Evolutionary conservation across 1,284 basidiomycete genomes (phyloP).

Genomic region (Peniophora sp.): DNA sequence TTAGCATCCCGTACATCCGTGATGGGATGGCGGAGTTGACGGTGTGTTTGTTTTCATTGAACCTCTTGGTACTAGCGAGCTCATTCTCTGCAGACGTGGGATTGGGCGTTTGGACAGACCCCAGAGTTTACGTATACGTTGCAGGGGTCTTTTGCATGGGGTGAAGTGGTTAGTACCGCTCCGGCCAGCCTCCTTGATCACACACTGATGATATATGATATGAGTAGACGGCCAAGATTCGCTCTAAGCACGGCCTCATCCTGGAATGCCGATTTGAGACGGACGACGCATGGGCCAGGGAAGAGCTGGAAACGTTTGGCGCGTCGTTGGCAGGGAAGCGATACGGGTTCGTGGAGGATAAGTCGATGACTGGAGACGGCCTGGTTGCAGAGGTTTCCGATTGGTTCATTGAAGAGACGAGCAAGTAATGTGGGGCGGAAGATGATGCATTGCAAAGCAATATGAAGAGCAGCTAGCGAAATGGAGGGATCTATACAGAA

Average conservation of each 20-base stretch:
- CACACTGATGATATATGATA: background rate
- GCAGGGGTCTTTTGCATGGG: constrained; percentile 46
- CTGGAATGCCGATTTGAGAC: constrained; percentile 36
- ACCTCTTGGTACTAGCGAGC: no score
- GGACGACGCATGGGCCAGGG: constrained; percentile 7
- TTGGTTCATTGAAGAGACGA: constrained; percentile 33
- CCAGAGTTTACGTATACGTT: constrained; percentile 80
- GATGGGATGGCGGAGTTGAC: constrained; percentile 66
- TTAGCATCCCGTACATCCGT: constrained; percentile 48
- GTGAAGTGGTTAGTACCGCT: constrained; percentile 43
- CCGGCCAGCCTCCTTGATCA: background rate
- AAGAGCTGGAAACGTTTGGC: constrained; percentile 18
- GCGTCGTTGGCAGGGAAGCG: constrained; percentile 29
- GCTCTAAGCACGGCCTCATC: constrained; percentile 57
- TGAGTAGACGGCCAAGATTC: constrained; percentile 37
- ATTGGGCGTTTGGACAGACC: constrained; percentile 91
- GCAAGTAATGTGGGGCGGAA: constrained; percentile 4
- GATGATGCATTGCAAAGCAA: constrained; percentile 1
- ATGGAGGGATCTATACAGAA: constrained; percentile 1
- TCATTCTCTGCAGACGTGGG: constrained; percentile 61
- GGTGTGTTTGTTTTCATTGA: constrained; percentile 29
- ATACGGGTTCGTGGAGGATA: constrained; percentile 40
- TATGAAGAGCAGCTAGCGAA: background rate
- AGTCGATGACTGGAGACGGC: constrained; percentile 10
- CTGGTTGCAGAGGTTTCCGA: constrained; percentile 25